phyloP scores from a whole-genome alignment of 177 flowering plant species.

The Vitis hybrid region DNA sequence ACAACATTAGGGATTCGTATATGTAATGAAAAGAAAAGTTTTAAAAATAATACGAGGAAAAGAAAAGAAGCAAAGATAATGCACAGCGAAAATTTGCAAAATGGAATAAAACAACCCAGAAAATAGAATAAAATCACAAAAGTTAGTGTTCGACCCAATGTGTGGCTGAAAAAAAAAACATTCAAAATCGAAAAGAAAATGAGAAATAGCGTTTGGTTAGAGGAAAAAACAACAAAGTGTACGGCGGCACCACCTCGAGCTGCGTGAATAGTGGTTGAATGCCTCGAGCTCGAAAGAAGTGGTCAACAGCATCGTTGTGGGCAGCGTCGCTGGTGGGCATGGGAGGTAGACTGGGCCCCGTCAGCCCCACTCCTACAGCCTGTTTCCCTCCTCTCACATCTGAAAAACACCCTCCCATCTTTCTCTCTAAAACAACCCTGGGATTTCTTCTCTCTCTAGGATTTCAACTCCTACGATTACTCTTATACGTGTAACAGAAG shows the following conservation, averaged over 20 bases:
- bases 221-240: neutral
- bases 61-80: too few relatives aligned
- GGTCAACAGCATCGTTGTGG: constrained; percentile 58
- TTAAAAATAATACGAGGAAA: too few relatives aligned
- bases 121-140: too few relatives aligned
- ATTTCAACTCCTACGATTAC: too few relatives aligned
- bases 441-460: neutral
- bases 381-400: neutral
- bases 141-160: too few relatives aligned
- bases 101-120: too few relatives aligned
- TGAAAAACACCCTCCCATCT: constrained; percentile 40
- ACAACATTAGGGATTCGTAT: too few relatives aligned
- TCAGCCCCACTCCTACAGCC: constrained; percentile 33
- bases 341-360: neutral
- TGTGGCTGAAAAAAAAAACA: too few relatives aligned
- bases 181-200: neutral
- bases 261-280: constrained; percentile 30
- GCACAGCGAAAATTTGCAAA: too few relatives aligned
- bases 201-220: neutral
- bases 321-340: neutral
- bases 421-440: constrained; percentile 10
- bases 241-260: constrained; percentile 38
- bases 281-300: constrained; percentile 43
- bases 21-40: too few relatives aligned
- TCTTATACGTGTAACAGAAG: too few relatives aligned